Evolutionary conservation across 768 basidiomycete genomes (phyloP).

Genomic region (Pleurotus ostreatus): DNA sequence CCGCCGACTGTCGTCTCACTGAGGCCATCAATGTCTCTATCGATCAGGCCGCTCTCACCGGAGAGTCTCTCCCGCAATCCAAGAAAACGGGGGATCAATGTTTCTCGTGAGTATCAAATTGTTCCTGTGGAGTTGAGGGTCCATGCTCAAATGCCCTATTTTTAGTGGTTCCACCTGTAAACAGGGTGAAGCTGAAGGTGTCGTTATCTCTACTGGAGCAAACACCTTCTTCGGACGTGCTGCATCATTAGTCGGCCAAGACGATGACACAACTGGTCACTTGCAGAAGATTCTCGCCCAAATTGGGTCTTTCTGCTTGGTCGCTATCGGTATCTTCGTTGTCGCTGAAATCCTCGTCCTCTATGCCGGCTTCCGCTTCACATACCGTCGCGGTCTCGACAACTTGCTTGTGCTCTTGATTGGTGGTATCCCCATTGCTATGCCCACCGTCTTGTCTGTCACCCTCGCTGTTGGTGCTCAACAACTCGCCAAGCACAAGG

Average conservation of each 20-base stretch:
- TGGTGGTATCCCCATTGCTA: conserved; percentile 99
- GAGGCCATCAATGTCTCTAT: conserved; percentile 98
- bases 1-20: conserved; percentile 94
- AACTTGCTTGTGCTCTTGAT: conserved; percentile 98
- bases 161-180: conserved; percentile 93
- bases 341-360: conserved; percentile 90
- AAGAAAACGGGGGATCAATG: conserved; percentile 96
- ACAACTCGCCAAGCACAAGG: conserved; percentile 98
- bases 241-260: conserved; percentile 94
- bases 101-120: conserved; percentile 77
- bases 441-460: conserved; percentile 98
- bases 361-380: conserved; percentile 88
- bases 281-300: conserved; percentile 98
- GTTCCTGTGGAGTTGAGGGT: conserved; percentile 7
- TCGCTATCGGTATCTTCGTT: conserved; percentile 95
- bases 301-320: conserved; percentile 96
- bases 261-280: conserved; percentile 97
- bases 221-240: conserved; percentile 99
- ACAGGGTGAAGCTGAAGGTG: conserved; percentile 98
- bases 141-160: conserved; percentile 7
- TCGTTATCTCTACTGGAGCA: conserved; percentile 96
- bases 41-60: conserved; percentile 96
- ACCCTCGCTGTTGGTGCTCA: conserved; percentile 98
- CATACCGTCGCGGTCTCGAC: conserved; percentile 92
- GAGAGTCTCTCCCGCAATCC: conserved; percentile 89